Conservation (phyloP, 805 yeast genomes). For the Debaryomyces maramus region DNA sequence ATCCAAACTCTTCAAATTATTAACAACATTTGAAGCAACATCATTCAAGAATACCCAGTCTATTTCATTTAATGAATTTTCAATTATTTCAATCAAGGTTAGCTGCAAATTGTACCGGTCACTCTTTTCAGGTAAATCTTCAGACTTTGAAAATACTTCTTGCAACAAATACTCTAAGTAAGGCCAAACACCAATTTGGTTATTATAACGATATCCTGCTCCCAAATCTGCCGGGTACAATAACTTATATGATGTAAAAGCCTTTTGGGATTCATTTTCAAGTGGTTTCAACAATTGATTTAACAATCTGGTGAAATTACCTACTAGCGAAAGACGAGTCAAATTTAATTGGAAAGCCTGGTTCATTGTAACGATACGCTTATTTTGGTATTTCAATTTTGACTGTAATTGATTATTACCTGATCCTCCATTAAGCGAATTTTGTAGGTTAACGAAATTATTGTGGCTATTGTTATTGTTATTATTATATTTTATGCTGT, state of each 20-base stretch:
- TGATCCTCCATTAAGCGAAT: background rate
- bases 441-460: background rate
- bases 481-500: background rate
- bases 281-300: conserved; percentile 36
- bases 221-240: conserved; percentile 70
- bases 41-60: conserved; percentile 50
- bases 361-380: conserved; percentile 17
- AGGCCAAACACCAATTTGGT: conserved; percentile 67
- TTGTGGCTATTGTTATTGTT: background rate
- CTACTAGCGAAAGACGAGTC: conserved; percentile 47
- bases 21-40: conserved; percentile 49
- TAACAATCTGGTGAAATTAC: conserved; percentile 62
- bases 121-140: conserved; percentile 29
- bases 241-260: conserved; percentile 35
- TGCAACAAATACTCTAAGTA: conserved; percentile 72
- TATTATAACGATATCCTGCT: conserved; percentile 46
- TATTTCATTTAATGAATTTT: conserved; percentile 32
- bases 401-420: conserved; percentile 5
- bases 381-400: conserved; percentile 19
- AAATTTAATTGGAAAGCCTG: conserved; percentile 42
- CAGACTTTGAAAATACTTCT: conserved; percentile 61
- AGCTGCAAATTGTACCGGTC: conserved; percentile 51
- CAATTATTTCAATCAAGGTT: conserved; percentile 52
- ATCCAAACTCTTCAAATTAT: conserved; percentile 17
- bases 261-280: conserved; percentile 19